These are phyloP conservation scores for Pleurozium schreberi DNA, from an alignment of 225 moss, liverwort and hornwort species.

Conservation along the genomic window DNA sequence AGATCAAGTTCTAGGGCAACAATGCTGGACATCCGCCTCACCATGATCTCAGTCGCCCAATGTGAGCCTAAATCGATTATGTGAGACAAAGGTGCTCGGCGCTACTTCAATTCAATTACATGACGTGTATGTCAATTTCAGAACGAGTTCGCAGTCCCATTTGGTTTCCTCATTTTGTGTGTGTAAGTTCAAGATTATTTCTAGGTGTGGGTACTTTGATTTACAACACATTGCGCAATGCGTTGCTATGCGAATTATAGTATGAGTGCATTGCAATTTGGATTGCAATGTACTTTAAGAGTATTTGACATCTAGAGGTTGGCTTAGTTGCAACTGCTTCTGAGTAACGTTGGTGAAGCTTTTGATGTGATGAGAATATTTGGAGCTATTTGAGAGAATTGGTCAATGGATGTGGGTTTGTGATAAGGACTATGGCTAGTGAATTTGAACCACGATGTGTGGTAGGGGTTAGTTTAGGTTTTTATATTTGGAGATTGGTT, in stretches of 20 bases:
- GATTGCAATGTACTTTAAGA: background rate
- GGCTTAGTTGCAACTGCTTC: background rate
- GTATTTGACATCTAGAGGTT: background rate
- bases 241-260: background rate
- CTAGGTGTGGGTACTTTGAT: background rate
- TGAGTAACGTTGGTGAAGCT: background rate
- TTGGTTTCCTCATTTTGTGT: background rate
- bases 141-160: background rate
- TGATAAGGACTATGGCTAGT: background rate
- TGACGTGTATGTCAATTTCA: background rate
- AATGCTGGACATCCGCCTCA: background rate
- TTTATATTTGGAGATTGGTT: background rate
- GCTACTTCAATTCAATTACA: slow-evolving; percentile 4
- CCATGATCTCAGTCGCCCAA: background rate
- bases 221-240: background rate
- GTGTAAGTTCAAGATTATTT: background rate
- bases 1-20: background rate
- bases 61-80: background rate
- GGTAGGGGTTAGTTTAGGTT: background rate
- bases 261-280: background rate
- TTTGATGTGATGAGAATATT: background rate
- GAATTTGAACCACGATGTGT: background rate
- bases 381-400: background rate
- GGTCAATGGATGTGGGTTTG: background rate
- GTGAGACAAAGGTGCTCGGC: background rate